Percentiles rank a stretch among this genome's conserved stretches.
These are phyloP conservation scores for Suillus subalutaceus DNA, from an alignment of 768 basidiomycete species.

Conservation along the genomic window DNA sequence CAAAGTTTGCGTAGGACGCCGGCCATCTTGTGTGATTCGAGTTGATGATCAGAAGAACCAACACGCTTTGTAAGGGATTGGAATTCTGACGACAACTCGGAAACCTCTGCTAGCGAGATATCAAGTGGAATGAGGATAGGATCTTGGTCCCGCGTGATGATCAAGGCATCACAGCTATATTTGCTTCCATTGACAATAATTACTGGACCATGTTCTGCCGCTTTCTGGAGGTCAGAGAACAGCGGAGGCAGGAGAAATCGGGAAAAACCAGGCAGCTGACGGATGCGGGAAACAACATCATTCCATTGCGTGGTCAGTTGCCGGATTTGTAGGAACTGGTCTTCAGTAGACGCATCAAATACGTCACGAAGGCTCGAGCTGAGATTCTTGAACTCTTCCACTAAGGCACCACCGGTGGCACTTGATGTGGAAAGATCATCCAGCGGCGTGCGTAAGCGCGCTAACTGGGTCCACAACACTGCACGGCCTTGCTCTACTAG, in stretches of 20 bases:
- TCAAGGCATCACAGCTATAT: slow-evolving; percentile 18
- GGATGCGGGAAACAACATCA: slow-evolving; percentile 11
- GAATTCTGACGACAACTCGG: neutral
- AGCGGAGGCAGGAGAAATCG: slow-evolving; percentile 19
- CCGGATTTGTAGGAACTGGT: slow-evolving; percentile 13
- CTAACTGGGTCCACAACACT: slow-evolving; percentile 31
- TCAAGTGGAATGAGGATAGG: slow-evolving; percentile 4
- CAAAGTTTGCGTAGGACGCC: slow-evolving; percentile 9
- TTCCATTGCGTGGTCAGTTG: slow-evolving; percentile 14
- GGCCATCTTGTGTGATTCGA: slow-evolving; percentile 13
- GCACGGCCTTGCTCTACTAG: slow-evolving; percentile 34
- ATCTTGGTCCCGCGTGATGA: slow-evolving; percentile 2
- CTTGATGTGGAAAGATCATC: slow-evolving; percentile 21
- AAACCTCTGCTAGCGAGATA: neutral
- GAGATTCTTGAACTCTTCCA: slow-evolving; percentile 11
- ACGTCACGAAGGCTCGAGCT: slow-evolving; percentile 11
- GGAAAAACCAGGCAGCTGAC: slow-evolving; percentile 18
- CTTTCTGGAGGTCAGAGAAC: slow-evolving; percentile 16
- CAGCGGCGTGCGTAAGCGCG: slow-evolving; percentile 26
- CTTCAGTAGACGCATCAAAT: neutral
- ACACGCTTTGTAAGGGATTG: neutral
- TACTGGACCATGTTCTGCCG: slow-evolving; percentile 22
- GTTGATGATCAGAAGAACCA: neutral
- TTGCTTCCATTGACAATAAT: slow-evolving; percentile 21
- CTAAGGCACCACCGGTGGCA: neutral